Evolutionary conservation across 2,329 filamentous ascomycete species (phyloP).

Genomic region (Colletotrichum chrysophilum): DNA sequence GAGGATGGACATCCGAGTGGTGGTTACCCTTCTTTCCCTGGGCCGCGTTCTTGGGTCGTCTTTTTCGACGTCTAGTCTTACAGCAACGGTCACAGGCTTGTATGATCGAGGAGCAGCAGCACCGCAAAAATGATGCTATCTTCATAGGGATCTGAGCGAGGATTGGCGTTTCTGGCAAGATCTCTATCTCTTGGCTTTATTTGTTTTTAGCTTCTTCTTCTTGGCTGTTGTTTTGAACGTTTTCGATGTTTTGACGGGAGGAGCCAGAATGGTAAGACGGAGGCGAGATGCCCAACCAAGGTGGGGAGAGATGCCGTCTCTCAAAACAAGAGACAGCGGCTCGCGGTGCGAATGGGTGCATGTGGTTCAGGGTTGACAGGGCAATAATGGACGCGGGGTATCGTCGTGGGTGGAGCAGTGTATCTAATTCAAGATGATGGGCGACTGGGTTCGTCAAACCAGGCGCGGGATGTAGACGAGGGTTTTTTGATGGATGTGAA

Average conservation of each 20-base stretch:
- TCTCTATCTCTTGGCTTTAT: background rate
- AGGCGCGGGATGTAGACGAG: constrained; percentile 5
- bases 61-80: background rate
- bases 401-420: background rate
- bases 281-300: background rate
- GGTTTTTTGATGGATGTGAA: background rate
- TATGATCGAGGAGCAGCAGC: background rate
- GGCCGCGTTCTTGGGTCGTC: background rate
- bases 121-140: background rate
- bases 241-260: background rate
- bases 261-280: background rate
- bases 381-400: constrained; percentile 1
- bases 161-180: background rate
- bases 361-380: background rate
- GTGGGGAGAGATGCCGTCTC: background rate
- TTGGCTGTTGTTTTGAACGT: background rate
- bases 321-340: background rate
- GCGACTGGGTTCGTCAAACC: constrained; percentile 9
- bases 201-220: constrained; percentile 1
- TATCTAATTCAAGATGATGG: constrained; percentile 21
- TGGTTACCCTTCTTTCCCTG: background rate
- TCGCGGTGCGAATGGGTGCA: background rate
- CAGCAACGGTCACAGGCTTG: constrained; percentile 6
- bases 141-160: background rate
- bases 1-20: background rate